phyloP scores from a whole-genome alignment of 2,329 filamentous ascomycete genomes.

The Coniochaeta sp. region DNA sequence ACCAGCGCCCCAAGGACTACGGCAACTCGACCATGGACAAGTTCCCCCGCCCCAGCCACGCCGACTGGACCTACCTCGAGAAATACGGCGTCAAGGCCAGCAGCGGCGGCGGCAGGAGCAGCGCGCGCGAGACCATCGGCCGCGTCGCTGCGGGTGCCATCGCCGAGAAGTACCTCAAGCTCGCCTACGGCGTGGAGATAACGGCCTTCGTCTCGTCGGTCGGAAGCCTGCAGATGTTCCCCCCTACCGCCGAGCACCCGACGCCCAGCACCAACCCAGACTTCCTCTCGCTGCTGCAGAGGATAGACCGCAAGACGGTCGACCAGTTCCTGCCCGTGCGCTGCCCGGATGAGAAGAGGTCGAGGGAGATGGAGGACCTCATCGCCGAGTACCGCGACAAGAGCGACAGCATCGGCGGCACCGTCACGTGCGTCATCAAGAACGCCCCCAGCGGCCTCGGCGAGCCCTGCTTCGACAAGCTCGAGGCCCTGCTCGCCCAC shows the following conservation, averaged over 20 bases:
- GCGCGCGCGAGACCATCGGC: slow-evolving; percentile 91
- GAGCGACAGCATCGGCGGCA: slow-evolving; percentile 87
- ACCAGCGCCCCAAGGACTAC: slow-evolving; percentile 90
- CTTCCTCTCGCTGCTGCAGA: slow-evolving; percentile 68
- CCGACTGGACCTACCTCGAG: slow-evolving; percentile 94
- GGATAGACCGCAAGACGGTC: slow-evolving; percentile 67
- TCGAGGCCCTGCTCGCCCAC: slow-evolving; percentile 85
- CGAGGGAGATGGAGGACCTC: slow-evolving; percentile 66
- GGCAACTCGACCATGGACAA: slow-evolving; percentile 82
- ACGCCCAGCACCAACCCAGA: slow-evolving; percentile 67
- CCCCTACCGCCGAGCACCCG: slow-evolving; percentile 61
- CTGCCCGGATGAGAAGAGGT: slow-evolving; percentile 64
- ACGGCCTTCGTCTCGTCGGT: slow-evolving; percentile 85
- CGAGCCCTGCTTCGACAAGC: slow-evolving; percentile 92
- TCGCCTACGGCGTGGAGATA: slow-evolving; percentile 82
- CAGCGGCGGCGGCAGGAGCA: slow-evolving; percentile 82
- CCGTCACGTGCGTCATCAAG: slow-evolving; percentile 87
- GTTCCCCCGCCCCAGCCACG: slow-evolving; percentile 86
- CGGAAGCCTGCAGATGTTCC: slow-evolving; percentile 71
- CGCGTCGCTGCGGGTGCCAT: slow-evolving; percentile 88
- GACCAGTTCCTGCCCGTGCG: slow-evolving; percentile 81
- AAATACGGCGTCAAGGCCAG: slow-evolving; percentile 95
- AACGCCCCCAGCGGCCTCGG: slow-evolving; percentile 81
- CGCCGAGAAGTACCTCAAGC: slow-evolving; percentile 81
- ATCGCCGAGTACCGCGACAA: slow-evolving; percentile 73